phyloP scores from a whole-genome alignment of 345 rosid genomes.

The Zanthoxylum bungeanum region DNA sequence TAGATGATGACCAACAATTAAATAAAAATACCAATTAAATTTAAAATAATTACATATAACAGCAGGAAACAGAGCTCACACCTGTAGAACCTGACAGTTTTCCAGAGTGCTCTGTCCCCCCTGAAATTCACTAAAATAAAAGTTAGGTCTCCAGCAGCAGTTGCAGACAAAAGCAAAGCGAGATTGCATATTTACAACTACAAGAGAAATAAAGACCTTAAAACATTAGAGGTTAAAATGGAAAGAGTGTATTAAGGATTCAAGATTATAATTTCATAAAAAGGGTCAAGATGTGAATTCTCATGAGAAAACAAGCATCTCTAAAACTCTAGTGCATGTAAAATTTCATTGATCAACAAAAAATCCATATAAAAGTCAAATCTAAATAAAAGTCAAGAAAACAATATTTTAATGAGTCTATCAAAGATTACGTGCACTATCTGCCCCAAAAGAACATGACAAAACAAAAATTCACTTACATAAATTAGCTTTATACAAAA shows the following conservation, averaged over 20 bases:
- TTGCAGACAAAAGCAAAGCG: not conserved
- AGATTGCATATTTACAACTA: not conserved
- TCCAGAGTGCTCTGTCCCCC: conserved; percentile 97
- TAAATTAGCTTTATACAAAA: no score
- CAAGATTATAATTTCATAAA: no score
- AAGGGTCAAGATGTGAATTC: not conserved
- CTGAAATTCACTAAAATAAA: conserved; percentile 33
- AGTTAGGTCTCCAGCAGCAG: not conserved
- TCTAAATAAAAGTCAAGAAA: not conserved
- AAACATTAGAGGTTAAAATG: not conserved
- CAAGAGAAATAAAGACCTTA: not conserved
- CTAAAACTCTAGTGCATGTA: no score
- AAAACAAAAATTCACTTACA: no score
- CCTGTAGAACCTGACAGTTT: conserved; percentile 97
- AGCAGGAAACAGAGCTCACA: conserved; percentile 18
- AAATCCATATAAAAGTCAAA: no score
- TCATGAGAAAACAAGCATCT: not conserved
- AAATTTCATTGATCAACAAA: no score
- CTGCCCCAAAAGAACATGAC: not conserved
- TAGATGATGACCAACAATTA: not conserved
- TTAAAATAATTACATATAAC: no score
- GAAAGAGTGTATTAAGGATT: not conserved
- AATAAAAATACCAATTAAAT: not conserved
- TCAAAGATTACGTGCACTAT: not conserved
- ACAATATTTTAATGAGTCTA: not conserved